phyloP scores from a whole-genome alignment of 495 filamentous ascomycete genomes.

The Xylaria curta region DNA sequence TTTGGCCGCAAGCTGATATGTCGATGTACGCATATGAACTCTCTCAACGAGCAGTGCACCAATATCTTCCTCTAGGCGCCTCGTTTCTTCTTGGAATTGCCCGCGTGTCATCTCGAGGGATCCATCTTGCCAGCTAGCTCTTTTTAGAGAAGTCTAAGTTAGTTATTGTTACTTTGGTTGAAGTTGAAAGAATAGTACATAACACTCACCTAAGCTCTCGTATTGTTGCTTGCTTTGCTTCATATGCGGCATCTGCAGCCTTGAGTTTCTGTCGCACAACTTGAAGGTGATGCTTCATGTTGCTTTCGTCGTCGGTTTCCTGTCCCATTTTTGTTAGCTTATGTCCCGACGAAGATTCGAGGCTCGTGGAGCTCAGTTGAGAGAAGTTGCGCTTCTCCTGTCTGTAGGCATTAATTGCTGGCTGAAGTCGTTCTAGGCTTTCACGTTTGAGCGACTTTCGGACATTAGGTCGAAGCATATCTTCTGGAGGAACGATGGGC shows the following conservation, averaged over 20 bases:
- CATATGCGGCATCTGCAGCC: neutral
- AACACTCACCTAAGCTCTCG: neutral
- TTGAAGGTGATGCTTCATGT: neutral
- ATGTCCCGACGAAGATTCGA: neutral
- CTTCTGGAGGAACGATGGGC: too few species aligned
- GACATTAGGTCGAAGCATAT: too few species aligned
- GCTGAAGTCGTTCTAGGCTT: too few species aligned
- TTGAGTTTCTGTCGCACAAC: neutral
- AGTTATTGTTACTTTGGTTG: neutral
- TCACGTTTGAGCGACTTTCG: too few species aligned
- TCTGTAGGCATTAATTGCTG: too few species aligned
- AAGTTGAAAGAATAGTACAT: neutral
- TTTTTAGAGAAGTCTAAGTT: neutral
- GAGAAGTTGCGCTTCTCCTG: too few species aligned
- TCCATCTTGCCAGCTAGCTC: neutral
- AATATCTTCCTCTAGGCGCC: neutral
- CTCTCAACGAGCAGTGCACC: neutral
- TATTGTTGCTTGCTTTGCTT: conserved; percentile 8
- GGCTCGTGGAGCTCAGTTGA: neutral
- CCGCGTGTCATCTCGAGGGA: neutral
- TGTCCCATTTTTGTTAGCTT: neutral
- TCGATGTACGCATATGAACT: conserved; percentile 6
- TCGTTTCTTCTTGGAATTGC: neutral
- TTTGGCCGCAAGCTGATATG: neutral
- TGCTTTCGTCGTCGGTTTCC: neutral